Evolutionary conservation across 192 early-diverging fungal genomes (phyloP).

Genomic region (Podila minutissima): DNA sequence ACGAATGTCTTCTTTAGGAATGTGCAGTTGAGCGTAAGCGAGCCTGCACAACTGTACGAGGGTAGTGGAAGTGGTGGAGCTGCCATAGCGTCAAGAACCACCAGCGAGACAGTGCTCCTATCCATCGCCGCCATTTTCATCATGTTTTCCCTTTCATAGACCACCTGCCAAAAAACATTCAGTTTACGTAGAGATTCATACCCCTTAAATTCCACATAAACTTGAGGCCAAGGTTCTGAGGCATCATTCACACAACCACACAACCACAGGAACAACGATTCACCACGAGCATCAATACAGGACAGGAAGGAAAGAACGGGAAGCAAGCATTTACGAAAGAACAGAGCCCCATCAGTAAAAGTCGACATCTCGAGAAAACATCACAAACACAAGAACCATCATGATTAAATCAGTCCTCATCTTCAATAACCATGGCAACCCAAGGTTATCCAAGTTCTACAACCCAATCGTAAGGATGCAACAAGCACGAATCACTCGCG

Average conservation of each 20-base stretch:
- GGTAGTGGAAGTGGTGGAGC: constrained; percentile 12
- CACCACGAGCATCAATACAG: too few species aligned
- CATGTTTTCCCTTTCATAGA: background rate
- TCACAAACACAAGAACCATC: background rate
- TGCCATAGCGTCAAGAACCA: background rate
- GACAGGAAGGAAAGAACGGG: too few species aligned
- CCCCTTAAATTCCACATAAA: too few species aligned
- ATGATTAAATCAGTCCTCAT: constrained; percentile 99
- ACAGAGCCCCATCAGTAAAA: too few species aligned
- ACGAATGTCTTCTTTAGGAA: constrained; percentile 58
- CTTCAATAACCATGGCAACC: constrained; percentile 98
- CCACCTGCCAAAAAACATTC: too few species aligned
- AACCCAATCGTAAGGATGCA: constrained; percentile 77
- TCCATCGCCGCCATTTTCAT: constrained; percentile 8
- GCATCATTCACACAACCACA: too few species aligned
- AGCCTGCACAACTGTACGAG: constrained; percentile 40
- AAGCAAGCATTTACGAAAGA: too few species aligned
- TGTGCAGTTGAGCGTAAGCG: constrained; percentile 53
- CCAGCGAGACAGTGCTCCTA: background rate
- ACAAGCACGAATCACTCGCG: too few species aligned
- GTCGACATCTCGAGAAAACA: too few species aligned
- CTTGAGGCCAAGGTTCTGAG: too few species aligned
- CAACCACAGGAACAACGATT: too few species aligned
- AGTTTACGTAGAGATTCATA: too few species aligned
- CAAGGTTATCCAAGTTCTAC: constrained; percentile 94